These are phyloP conservation scores for Diaporthe helianthi DNA, from an alignment of 2,329 filamentous ascomycete species.

Conservation along the genomic window DNA sequence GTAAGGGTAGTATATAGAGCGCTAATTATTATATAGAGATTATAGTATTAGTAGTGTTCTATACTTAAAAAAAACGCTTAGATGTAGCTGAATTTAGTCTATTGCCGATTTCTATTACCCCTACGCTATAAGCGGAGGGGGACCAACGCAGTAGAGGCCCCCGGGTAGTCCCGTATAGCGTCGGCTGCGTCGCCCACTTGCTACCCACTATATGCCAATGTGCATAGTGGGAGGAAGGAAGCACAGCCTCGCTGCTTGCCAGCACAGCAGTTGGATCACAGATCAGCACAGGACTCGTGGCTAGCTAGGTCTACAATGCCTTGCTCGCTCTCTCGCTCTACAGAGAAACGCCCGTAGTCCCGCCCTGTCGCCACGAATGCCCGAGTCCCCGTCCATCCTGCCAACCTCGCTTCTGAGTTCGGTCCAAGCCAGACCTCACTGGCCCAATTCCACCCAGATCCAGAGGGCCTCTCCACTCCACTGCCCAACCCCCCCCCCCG, in stretches of 20 bases:
- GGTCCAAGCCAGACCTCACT: neutral
- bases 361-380: neutral
- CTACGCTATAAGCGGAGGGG: too few species aligned
- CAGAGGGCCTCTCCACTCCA: neutral
- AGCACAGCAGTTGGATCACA: slow-evolving; percentile 9
- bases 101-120: too few species aligned
- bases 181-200: slow-evolving; percentile 19
- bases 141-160: too few species aligned
- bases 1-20: too few species aligned
- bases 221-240: neutral
- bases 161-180: slow-evolving; percentile 14
- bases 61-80: too few species aligned
- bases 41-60: too few species aligned
- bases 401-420: slow-evolving; percentile 19
- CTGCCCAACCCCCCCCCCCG: neutral
- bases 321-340: too few species aligned
- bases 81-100: too few species aligned
- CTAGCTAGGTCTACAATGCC: neutral
- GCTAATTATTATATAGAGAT: too few species aligned
- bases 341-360: neutral
- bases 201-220: neutral
- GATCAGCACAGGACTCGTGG: slow-evolving; percentile 2
- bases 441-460: neutral
- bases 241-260: slow-evolving; percentile 23
- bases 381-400: neutral